phyloP scores from a whole-genome alignment of 331 rosid species.

The Phaseolus coccineus region DNA sequence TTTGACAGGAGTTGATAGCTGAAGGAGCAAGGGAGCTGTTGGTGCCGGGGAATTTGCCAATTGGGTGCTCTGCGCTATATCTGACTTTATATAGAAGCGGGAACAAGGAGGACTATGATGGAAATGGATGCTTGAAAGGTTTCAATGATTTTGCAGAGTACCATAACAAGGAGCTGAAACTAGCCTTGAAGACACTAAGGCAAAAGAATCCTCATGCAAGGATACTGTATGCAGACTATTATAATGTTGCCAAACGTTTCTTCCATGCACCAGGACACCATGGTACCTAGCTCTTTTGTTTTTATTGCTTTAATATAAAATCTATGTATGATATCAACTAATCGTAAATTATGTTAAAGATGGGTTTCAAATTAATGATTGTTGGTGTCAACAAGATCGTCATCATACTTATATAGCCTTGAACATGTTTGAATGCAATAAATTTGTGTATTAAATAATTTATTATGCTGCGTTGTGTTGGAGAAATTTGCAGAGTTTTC shows the following conservation, averaged over 20 bases:
- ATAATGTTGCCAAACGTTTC: conserved; percentile 56
- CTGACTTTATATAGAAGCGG: conserved; percentile 56
- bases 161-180: conserved; percentile 62
- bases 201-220: conserved; percentile 56
- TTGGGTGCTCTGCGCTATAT: conserved; percentile 69
- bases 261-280: conserved; percentile 48
- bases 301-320: too few species aligned
- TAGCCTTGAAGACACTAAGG: conserved; percentile 49
- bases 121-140: conserved; percentile 66
- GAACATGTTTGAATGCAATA: neutral
- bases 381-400: too few species aligned
- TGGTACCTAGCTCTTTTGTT: conserved; percentile 48
- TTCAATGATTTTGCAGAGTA: conserved; percentile 59
- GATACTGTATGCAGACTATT: conserved; percentile 73
- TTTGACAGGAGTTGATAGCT: conserved; percentile 62
- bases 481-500: conserved; percentile 31
- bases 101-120: conserved; percentile 55
- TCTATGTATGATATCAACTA: too few species aligned
- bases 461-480: neutral
- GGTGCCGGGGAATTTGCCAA: conserved; percentile 84
- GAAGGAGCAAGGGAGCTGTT: conserved; percentile 72
- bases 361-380: too few species aligned
- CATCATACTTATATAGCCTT: neutral
- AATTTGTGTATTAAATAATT: neutral
- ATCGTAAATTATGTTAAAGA: too few species aligned